Evolutionary conservation across 805 yeast genomes (phyloP), one percentile per base, ranked within the genome.

Genomic region (Candida saitoana): DNA sequence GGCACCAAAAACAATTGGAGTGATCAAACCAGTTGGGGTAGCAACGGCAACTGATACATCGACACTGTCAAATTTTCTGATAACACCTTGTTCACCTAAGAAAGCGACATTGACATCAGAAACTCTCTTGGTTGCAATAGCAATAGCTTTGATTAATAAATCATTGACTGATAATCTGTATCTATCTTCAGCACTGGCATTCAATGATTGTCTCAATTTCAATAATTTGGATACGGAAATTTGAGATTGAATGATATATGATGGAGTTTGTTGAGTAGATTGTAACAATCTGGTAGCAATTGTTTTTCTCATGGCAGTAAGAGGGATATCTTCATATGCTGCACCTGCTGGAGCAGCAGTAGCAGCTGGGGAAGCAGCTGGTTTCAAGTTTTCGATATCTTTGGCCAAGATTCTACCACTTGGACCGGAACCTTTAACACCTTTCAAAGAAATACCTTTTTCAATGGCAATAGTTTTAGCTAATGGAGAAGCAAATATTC

Each of bases 31-130:
- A 39, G 95, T 80, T 64, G 98, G 97, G 15, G 99, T 93, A 47
- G 99, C 93, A 49, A 93, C 99, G 32, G 99, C 99, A 47, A 91
- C 97, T 18, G 98, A 89, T 43, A 93, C 95, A 60, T 93, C 99
- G 42, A 91, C 98, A 57, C 80, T 84, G 59, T 76, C 73, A 79
- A 80, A 93, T 71, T 86, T 90, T 74, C 99, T 87, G 54, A 93
- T 87, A 57, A 91, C 84, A 51, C 89, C 88, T 71, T 93, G 84
- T 31, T 76, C 69, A 63, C 83, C 95, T 57, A 93, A 77, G 93
- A 96, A 93, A 63, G 90, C 86, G 18, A 96, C 79, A 76, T 93
- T 93, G 51, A 82, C 96, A 52, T 84, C 89, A 48, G 99, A 99
- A 41, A 90, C 96, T 69, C 91, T 81, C 67, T 75, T 74, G 45